Base-by-base conservation (phyloP, 345 rosid species). In the Tarenaya hassleriana region DNA sequence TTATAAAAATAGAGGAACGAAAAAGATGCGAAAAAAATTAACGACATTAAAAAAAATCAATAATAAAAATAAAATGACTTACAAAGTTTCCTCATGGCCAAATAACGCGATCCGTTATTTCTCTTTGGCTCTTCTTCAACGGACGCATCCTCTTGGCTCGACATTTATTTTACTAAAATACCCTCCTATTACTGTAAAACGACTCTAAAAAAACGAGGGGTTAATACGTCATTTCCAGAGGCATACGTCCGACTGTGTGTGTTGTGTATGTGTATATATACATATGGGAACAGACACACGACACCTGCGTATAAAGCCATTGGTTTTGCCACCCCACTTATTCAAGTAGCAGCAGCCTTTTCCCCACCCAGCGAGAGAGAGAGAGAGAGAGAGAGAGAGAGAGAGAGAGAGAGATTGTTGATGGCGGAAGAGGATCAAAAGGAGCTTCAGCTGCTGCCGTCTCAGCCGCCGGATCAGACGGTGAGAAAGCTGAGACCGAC, bases 381-480 rank as follows among this genome's bases (percentile, higher is more conserved):
- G 5, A 24, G 5, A 24, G 5, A 2, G 5, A 24, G 29, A 2
- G 29, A 24, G 5, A 2, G 5, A 24, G 29, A 24, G 29, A 24
- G n/a, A n/a, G n/a, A n/a, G n/a, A n/a, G n/a, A n/a, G n/a, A 24
- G 29, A 24, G 3, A 13, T 8, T 11, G 16, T 31, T 34, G 4
- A 78, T 82, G 86, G 86, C 73, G 63, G 77, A 74, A 10, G 77
- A 81, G 46, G 77, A 75, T 62, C 79, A 84, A 38, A 71, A 69
- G 50, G 97, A 80, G 65, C 75, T 90, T 37, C 97, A 90, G 66
- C 83, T 90, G 8, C 88, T 90, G 37, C 94, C 97, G 19, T 60
- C 81, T 54, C 86, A 73, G 8, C 50, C 56, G 16, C 40, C 70
- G 12, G 65, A 66, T 16, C 60, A 56, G 59, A 51, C 64, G 17